Evolutionary conservation across 495 filamentous ascomycete species (phyloP), one percentile per base, ranked within the genome.

Genomic region (Penicillium nucicola): DNA sequence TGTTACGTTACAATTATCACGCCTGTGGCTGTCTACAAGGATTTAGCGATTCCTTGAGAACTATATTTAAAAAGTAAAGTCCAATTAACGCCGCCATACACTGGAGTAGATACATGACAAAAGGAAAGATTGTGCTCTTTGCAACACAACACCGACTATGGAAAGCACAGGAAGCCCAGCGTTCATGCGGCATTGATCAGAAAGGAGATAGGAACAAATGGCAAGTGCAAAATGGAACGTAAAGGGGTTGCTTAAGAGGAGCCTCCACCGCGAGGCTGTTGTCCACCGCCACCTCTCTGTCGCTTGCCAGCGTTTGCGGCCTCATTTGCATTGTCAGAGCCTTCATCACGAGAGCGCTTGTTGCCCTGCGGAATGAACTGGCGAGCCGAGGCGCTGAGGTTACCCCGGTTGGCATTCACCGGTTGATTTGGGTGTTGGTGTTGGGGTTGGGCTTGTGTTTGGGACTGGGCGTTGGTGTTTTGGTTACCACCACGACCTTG

Each of bases 301-400:
- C 79, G 70, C 65, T 82, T 81, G 31, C 79, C 80, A 45, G 64
- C 68, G 50, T 52, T 67, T 11, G 54, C 72, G 12, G 58, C 65
- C 9, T 72, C 75, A 15, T 64, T 61, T 11, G 53, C 48, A 15
- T 71, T 76, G 19, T 77, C 77, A 17, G 77, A 67, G 8, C 78
- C 81, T 30, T 88, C 85, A 17, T 86, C 84, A 17, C 85, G 71
- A 15, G 79, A 70, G 25, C 84, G 71, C 66, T 89, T 89, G 45
- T 80, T 79, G n/a, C 84, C 84, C 38, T 70, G 65, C 4, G 84
- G 82, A 32, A 82, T 79, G 57, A 86, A 87, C 49, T 84, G 77
- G 41, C 77, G 78, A 7, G 77, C 83, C 56, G 79, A 57, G 49
- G 70, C 71, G 61, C 77, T 84, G 40, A 83, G 42, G 1, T 47